A percentile compares a stretch with the other conserved stretches of the same genome.
Evolutionary conservation across 495 filamentous ascomycete genomes (phyloP).

Genomic region (Daldinia bambusicola): DNA sequence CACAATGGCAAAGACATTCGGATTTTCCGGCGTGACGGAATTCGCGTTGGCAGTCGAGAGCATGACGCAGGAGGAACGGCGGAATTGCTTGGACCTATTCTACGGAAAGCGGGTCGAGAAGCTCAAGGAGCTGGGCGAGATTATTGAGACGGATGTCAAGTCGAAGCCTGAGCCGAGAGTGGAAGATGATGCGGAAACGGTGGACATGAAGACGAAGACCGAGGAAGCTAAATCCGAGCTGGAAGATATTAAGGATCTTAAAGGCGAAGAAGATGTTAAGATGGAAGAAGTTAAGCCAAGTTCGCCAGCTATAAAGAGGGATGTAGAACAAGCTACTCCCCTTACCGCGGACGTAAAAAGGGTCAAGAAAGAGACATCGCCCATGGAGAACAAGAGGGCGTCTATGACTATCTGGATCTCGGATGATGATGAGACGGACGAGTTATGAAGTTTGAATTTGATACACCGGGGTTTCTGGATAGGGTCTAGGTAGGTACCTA

Average conservation of each 20-base stretch:
- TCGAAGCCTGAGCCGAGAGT: constrained; percentile 20
- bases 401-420: constrained; percentile 45
- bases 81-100: constrained; percentile 82
- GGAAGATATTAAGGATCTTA: not conserved
- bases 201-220: constrained; percentile 26
- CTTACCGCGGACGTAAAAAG: not conserved
- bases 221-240: not conserved
- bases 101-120: constrained; percentile 65
- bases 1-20: constrained; percentile 83
- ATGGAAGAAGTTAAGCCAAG: constrained; percentile 22
- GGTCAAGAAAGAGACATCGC: constrained; percentile 17
- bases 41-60: constrained; percentile 95
- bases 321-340: not conserved
- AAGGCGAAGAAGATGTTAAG: constrained; percentile 9
- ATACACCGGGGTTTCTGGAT: not conserved
- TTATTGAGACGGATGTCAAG: constrained; percentile 10
- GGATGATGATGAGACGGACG: constrained; percentile 46
- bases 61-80: constrained; percentile 87
- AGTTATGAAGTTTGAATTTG: constrained; percentile 34
- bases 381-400: constrained; percentile 11
- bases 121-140: constrained; percentile 42
- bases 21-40: constrained; percentile 78
- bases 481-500: not conserved
- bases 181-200: constrained; percentile 22
- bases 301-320: constrained; percentile 23